Evolutionary conservation across 108 stramenopile genomes (phyloP), one percentile per base, ranked within the genome.

Genomic region (Skeletonema tropicum): DNA sequence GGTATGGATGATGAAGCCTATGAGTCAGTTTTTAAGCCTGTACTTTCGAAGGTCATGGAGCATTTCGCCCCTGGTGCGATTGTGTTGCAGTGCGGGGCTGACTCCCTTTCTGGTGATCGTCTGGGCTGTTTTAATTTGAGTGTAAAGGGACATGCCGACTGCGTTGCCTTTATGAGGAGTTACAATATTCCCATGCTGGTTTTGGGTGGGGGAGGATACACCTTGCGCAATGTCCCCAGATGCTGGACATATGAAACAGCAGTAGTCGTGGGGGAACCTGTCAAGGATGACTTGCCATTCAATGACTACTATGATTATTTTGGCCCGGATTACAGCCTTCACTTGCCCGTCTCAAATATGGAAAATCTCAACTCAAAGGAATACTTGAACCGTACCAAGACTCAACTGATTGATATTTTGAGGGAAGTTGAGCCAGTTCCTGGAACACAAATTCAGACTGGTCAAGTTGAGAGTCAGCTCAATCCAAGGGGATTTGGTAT

Each of bases 251-350:
- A 99, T 83, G 98, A 99, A 81, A 98, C 98, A 8, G 79, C 91
- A 7, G 94, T 99, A 6, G 76, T 99, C 69, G 85, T 97, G 35
- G 97, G 93, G 25, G 88, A 92, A 33, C 70, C 81, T 14, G 81
- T 97, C 60, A 91, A 94, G 83, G 94, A 98, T 82, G 91, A 90
- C 64, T 79, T 99, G 29, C 98, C 99, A 41, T 97, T 95, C 83
- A 98, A 98, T 74, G 98, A 98, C 73, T 99, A 99, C 85, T 98
- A 97, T 75, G 98, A 98, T 85, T 99, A 98, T 86, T 99, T 93
- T 83, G 97, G 97, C 30, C 99, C 99, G 3, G 99, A 99, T 73
- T 98, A 98, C 83, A 84, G 93, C 48, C 85, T 99, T 58, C 97
- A 99, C 76, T 77, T 99, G 60, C 97, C 97, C 11, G 94, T 94